Evolutionary conservation across 202 grass and related monocot species (phyloP).

Genomic region (Panicum hallii): DNA sequence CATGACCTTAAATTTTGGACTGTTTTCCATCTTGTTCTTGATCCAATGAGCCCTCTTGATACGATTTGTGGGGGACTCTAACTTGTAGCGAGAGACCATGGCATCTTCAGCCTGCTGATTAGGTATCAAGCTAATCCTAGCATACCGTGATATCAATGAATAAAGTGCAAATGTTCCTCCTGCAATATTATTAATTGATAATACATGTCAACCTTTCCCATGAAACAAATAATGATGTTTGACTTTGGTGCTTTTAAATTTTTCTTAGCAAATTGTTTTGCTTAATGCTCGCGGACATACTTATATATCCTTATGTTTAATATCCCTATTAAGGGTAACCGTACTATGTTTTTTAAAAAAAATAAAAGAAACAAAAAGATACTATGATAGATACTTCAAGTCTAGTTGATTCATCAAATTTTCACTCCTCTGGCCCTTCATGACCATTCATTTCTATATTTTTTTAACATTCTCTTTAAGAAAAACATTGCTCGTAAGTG

Average conservation of each 20-base stretch:
- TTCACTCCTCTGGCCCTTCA: not conserved
- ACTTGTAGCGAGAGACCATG: slow-evolving; percentile 60
- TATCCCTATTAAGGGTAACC: not conserved
- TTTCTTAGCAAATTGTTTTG: slow-evolving; percentile 15
- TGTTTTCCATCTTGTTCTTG: slow-evolving; percentile 66
- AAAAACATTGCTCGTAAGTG: not conserved
- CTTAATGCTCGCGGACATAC: not conserved
- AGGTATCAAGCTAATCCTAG: slow-evolving; percentile 72
- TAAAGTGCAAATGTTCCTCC: slow-evolving; percentile 81
- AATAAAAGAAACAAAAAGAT: not conserved
- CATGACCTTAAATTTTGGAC: slow-evolving; percentile 52
- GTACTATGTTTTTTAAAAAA: not conserved
- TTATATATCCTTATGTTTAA: not conserved
- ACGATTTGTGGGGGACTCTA: slow-evolving; percentile 56
- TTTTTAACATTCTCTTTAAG: not conserved
- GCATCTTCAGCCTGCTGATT: slow-evolving; percentile 75
- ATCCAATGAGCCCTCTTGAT: slow-evolving; percentile 61
- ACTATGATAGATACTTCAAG: not conserved
- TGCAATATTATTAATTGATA: slow-evolving; percentile 45
- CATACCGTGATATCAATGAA: slow-evolving; percentile 76
- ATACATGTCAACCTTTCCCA: slow-evolving; percentile 24
- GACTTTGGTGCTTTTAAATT: slow-evolving; percentile 2
- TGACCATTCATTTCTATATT: slow-evolving; percentile 9
- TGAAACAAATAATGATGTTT: not conserved
- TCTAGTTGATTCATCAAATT: slow-evolving; percentile 6